Evolutionary conservation across 805 yeast genomes (phyloP).

Genomic region (Lipomyces mesembrius): DNA sequence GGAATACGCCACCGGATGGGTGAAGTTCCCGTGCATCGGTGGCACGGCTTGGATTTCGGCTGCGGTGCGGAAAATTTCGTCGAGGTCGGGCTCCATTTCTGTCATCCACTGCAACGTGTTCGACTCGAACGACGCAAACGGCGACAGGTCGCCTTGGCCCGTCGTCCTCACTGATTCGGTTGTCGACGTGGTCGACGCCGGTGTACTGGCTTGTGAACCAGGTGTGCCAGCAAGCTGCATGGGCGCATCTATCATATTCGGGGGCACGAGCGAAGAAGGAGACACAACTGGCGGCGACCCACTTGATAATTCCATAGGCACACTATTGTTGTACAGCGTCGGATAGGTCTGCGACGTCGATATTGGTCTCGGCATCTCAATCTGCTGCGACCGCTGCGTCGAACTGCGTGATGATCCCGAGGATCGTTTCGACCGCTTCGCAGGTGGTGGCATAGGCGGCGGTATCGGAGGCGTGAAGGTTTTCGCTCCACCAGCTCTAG

Average conservation of each 20-base stretch:
- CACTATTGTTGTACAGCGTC: conserved; percentile 3
- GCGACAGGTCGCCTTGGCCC: conserved; percentile 29
- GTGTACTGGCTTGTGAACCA: conserved; percentile 32
- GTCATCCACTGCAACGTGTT: conserved; percentile 39
- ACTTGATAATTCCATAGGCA: conserved; percentile 7
- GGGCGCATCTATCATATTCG: background rate
- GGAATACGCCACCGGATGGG: conserved; percentile 38
- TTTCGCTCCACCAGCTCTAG: conserved; percentile 7
- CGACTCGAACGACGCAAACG: conserved; percentile 38
- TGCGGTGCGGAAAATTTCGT: conserved; percentile 39
- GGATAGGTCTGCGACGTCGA: conserved; percentile 3
- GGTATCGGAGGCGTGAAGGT: conserved; percentile 34
- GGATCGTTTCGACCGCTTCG: conserved; percentile 29
- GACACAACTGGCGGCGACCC: conserved; percentile 23
- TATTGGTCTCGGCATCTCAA: conserved; percentile 5
- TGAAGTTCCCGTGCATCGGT: conserved; percentile 34
- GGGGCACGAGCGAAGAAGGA: conserved; percentile 7
- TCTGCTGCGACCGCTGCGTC: conserved; percentile 13
- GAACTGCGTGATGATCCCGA: conserved; percentile 14
- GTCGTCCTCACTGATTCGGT: conserved; percentile 17
- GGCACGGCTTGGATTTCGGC: conserved; percentile 38
- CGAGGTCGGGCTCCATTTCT: conserved; percentile 39
- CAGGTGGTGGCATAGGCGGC: conserved; percentile 36
- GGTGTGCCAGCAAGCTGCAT: background rate
- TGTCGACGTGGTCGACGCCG: conserved; percentile 26